A percentile compares a stretch with the other conserved stretches of the same genome.
Conservation (phyloP, 768 basidiomycete genomes). For the Myochromella boudieri region DNA sequence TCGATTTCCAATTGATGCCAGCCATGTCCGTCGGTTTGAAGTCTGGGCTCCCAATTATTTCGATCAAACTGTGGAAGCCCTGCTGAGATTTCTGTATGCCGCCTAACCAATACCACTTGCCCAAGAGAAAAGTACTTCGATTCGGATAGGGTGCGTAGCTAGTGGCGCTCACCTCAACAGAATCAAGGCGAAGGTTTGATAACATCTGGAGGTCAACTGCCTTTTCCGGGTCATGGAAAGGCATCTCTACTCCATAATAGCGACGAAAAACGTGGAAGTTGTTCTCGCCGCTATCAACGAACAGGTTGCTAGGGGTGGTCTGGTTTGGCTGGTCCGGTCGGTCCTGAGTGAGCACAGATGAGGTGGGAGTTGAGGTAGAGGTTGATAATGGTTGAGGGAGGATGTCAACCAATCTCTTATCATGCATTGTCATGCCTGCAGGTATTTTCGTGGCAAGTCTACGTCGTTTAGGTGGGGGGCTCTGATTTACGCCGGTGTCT, state of each 20-base stretch:
- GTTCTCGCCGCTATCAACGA: background rate
- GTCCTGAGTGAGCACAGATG: background rate
- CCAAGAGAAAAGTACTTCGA: conserved; percentile 12
- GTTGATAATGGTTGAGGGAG: background rate
- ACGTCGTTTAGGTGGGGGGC: background rate
- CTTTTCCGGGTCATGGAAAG: conserved; percentile 9
- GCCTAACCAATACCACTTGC: conserved; percentile 21
- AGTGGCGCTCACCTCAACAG: background rate
- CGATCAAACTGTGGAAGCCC: conserved; percentile 13
- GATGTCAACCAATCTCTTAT: background rate
- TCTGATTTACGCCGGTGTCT: background rate
- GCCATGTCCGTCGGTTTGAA: conserved; percentile 8
- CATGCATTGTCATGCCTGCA: background rate
- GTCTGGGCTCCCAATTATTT: conserved; percentile 6
- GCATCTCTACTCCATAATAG: background rate
- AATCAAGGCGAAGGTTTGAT: background rate
- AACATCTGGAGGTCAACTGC: background rate
- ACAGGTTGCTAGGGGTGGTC: background rate
- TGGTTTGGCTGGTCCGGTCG: background rate
- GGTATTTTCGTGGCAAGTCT: background rate
- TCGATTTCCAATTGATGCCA: conserved; percentile 5
- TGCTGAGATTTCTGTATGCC: conserved; percentile 18
- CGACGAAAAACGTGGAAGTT: conserved; percentile 4
- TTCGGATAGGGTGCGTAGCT: conserved; percentile 15
- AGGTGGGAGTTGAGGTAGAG: background rate